Conservation (phyloP, 2,329 filamentous ascomycete species). For the Nemania sp. region DNA sequence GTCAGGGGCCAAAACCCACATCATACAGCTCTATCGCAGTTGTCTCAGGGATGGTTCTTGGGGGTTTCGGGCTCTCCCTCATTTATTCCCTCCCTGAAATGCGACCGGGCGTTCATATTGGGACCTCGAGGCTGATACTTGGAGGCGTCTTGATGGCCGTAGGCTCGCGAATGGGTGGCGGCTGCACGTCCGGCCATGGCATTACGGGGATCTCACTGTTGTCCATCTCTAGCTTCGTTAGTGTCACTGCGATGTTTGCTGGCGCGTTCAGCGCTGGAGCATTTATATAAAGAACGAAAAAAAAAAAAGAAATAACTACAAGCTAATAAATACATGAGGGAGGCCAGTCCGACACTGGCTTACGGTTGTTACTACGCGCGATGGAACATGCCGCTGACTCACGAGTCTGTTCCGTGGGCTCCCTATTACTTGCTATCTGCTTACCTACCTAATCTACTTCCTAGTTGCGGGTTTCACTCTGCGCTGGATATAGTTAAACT, state of each 20-base stretch:
- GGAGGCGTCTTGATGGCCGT: slow-evolving; percentile 63
- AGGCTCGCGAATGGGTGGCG: slow-evolving; percentile 64
- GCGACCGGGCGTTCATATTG: slow-evolving; percentile 30
- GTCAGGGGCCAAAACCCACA: slow-evolving; percentile 37
- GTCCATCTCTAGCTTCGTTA: slow-evolving; percentile 63
- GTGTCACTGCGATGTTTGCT: slow-evolving; percentile 60
- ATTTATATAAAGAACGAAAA: slow-evolving; percentile 16
- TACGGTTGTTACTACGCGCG: too few relatives aligned
- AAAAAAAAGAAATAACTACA: too few relatives aligned
- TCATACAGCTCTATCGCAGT: slow-evolving; percentile 54
- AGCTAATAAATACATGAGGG: too few relatives aligned
- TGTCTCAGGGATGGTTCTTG: slow-evolving; percentile 52
- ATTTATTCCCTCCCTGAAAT: slow-evolving; percentile 38
- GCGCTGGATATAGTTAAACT: too few relatives aligned
- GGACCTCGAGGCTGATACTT: slow-evolving; percentile 46
- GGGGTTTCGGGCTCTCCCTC: slow-evolving; percentile 47
- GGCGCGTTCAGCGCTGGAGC: slow-evolving; percentile 46
- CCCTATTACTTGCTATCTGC: too few relatives aligned
- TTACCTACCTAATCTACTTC: too few relatives aligned
- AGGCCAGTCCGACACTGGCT: too few relatives aligned
- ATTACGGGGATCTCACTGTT: slow-evolving; percentile 68
- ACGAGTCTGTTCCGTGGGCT: too few relatives aligned
- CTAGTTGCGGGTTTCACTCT: too few relatives aligned
- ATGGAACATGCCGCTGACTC: too few relatives aligned
- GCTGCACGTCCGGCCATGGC: slow-evolving; percentile 71